Evolutionary conservation across 768 basidiomycete species (phyloP).

Genomic region (Neoboletus brunneissimus): DNA sequence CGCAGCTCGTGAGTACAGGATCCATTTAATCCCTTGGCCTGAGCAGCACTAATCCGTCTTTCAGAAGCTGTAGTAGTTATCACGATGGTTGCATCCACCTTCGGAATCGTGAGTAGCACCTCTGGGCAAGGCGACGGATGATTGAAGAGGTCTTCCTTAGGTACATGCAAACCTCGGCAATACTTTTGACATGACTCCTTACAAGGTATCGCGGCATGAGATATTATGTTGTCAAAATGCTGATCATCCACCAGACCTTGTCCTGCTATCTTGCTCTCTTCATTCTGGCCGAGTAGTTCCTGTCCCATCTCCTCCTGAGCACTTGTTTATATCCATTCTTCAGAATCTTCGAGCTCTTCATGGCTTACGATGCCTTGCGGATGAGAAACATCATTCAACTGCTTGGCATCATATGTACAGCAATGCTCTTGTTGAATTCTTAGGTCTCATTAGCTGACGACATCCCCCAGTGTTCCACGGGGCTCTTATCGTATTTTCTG

Average conservation of each 20-base stretch:
- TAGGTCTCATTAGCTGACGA: conserved; percentile 3
- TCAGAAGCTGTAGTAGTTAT: conserved; percentile 75
- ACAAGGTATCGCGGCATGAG: conserved; percentile 45
- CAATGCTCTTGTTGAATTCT: conserved; percentile 16
- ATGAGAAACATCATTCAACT: conserved; percentile 78
- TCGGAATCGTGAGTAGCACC: conserved; percentile 50
- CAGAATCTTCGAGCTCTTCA: conserved; percentile 75
- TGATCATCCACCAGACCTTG: conserved; percentile 50
- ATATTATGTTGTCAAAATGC: neutral
- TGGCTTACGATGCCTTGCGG: conserved; percentile 82
- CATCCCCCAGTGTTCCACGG: conserved; percentile 56
- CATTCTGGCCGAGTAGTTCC: conserved; percentile 70
- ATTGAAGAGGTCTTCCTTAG: conserved; percentile 32
- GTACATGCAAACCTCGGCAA: conserved; percentile 40
- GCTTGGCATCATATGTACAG: conserved; percentile 63
- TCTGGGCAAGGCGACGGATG: neutral
- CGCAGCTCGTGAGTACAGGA: conserved; percentile 52
- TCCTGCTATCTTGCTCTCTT: conserved; percentile 86
- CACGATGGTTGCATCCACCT: conserved; percentile 70
- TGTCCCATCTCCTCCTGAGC: neutral
- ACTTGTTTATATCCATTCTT: conserved; percentile 2
- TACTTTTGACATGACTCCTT: conserved; percentile 29
- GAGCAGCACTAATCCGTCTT: conserved; percentile 3
- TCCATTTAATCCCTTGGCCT: neutral
- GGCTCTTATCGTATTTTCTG: conserved; percentile 69